Evolutionary conservation across 2,329 filamentous ascomycete genomes (phyloP).

Genomic region (Nothophaeocryptopus gaeumannii): DNA sequence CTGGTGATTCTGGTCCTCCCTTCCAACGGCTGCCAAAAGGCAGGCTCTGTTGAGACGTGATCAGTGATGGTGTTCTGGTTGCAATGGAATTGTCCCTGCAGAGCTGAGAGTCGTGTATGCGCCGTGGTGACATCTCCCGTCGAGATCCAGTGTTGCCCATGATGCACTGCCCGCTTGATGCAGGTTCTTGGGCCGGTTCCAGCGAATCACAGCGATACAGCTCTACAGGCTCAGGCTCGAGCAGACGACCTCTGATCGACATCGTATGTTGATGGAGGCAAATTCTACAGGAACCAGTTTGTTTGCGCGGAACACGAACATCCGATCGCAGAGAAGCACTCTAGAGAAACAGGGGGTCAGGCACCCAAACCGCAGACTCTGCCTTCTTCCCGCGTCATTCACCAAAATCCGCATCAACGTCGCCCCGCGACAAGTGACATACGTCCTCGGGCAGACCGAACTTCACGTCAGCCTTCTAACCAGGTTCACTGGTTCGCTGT

Average conservation of each 20-base stretch:
- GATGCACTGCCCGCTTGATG: not conserved
- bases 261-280: not conserved
- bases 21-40: not conserved
- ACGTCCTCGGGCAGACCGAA: too few species aligned
- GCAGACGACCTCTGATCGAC: not conserved
- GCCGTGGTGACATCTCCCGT: not conserved
- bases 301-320: not conserved
- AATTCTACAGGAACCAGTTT: not conserved
- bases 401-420: too few species aligned
- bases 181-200: not conserved
- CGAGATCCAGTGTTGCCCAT: not conserved
- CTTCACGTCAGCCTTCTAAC: too few species aligned
- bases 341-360: too few species aligned
- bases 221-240: not conserved
- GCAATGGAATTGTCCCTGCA: constrained; percentile 2
- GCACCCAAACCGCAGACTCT: too few species aligned
- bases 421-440: too few species aligned
- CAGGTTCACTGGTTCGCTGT: too few species aligned
- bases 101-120: constrained; percentile 1
- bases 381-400: too few species aligned
- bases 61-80: not conserved
- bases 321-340: too few species aligned
- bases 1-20: not conserved
- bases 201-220: not conserved
- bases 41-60: not conserved